Percentiles rank a stretch among this genome's conserved stretches.
These are phyloP conservation scores for Claviceps sp. DNA, from an alignment of 2,329 filamentous ascomycete species.

Conservation along the genomic window DNA sequence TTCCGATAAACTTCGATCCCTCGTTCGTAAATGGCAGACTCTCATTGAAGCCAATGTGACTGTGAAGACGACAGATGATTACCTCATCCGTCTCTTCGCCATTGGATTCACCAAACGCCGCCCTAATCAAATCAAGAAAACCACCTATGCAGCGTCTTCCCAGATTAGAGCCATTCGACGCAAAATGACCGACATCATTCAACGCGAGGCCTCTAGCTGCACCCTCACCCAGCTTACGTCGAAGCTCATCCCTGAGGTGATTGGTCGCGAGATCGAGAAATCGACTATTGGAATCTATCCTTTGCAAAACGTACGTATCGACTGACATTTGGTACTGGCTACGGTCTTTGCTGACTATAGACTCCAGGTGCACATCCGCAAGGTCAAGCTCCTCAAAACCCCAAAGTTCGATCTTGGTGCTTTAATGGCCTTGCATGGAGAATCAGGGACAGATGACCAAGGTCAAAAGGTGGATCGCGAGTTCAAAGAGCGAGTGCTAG, in stretches of 20 bases:
- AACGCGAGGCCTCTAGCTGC: conserved; percentile 87
- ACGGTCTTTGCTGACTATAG: background rate
- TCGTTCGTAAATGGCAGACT: conserved; percentile 99
- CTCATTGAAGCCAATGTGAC: conserved; percentile 99
- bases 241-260: conserved; percentile 98
- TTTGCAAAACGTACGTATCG: conserved; percentile 76
- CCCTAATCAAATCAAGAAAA: conserved; percentile 99
- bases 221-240: conserved; percentile 91
- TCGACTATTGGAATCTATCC: conserved; percentile 98
- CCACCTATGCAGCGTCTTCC: conserved; percentile 91
- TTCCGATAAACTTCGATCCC: conserved; percentile 97
- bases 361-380: conserved; percentile 92
- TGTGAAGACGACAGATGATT: conserved; percentile 99
- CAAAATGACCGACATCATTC: conserved; percentile 99
- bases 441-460: conserved; percentile 89
- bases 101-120: conserved; percentile 99
- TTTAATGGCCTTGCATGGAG: conserved; percentile 91
- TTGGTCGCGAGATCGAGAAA: conserved; percentile 99
- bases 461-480: conserved; percentile 98
- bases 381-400: conserved; percentile 97
- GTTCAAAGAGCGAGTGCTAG: conserved; percentile 96
- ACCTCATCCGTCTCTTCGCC: conserved; percentile 96
- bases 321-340: background rate
- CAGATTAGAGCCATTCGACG: conserved; percentile 97
- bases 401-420: conserved; percentile 99